These are phyloP conservation scores for Fomes fomentarius DNA, from an alignment of 1,284 basidiomycete genomes.

Conservation along the genomic window DNA sequence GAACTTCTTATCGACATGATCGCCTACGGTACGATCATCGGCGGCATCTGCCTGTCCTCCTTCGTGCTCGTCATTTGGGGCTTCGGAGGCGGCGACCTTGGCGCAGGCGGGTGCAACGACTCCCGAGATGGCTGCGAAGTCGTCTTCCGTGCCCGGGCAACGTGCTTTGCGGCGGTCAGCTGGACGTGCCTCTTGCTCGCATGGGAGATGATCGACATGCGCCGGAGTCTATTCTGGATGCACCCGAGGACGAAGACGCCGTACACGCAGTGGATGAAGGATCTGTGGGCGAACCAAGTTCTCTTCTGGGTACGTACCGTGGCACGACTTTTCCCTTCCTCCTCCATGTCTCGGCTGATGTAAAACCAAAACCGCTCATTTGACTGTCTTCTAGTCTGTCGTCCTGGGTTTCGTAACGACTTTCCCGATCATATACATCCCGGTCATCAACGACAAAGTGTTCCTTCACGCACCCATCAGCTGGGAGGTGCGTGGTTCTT, in stretches of 20 bases:
- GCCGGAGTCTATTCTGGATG: constrained; percentile 38
- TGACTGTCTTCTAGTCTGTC: constrained; percentile 35
- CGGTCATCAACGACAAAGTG: constrained; percentile 43
- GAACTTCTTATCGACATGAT: constrained; percentile 56
- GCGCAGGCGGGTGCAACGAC: constrained; percentile 50
- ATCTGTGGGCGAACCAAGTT: constrained; percentile 55
- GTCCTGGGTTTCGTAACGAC: constrained; percentile 51
- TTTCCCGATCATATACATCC: constrained; percentile 55
- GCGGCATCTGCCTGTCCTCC: constrained; percentile 52
- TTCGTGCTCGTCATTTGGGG: constrained; percentile 62
- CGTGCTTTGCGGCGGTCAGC: constrained; percentile 55
- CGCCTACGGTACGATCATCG: constrained; percentile 69
- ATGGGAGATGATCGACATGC: constrained; percentile 43
- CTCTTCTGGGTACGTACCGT: constrained; percentile 53
- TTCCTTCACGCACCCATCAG: constrained; percentile 46
- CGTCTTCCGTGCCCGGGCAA: constrained; percentile 58
- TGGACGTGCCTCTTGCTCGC: constrained; percentile 49
- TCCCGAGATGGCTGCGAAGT: constrained; percentile 38
- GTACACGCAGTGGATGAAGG: constrained; percentile 37
- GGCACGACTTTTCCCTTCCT: no score
- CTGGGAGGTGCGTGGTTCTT: constrained; percentile 45
- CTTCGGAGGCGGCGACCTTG: constrained; percentile 49
- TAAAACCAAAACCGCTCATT: no score
- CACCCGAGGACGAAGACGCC: constrained; percentile 41
- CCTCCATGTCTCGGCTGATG: no score